A percentile compares a stretch with the other conserved stretches of the same genome.
Evolutionary conservation across 106 monocot genomes (phyloP).

Genomic region (Dendrobium catenatum): DNA sequence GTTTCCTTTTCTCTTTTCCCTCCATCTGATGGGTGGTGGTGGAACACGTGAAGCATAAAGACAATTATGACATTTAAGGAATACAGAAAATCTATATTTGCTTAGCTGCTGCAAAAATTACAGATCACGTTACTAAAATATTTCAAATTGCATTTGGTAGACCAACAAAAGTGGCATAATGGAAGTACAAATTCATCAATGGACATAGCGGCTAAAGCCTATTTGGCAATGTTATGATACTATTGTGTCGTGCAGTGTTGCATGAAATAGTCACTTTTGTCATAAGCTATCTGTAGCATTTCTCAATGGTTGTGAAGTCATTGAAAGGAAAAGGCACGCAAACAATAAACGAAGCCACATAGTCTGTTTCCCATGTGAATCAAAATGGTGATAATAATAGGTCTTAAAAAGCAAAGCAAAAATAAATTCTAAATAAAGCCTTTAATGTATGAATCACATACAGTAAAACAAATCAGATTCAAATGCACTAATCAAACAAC

Average conservation of each 20-base stretch:
- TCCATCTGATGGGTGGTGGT: background rate
- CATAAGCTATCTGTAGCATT: background rate
- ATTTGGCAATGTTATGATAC: background rate
- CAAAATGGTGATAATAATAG: background rate
- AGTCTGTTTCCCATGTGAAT: background rate
- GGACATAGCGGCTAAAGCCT: background rate
- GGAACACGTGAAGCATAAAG: background rate
- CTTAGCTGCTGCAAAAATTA: background rate
- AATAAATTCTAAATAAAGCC: background rate
- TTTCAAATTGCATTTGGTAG: background rate
- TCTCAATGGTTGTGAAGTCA: background rate
- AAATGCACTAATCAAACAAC: conserved; percentile 13
- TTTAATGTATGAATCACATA: background rate
- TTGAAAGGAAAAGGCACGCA: no score
- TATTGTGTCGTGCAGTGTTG: background rate
- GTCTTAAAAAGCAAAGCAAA: background rate
- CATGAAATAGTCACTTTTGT: no score
- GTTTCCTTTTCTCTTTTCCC: background rate
- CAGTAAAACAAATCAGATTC: background rate
- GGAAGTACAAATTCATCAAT: background rate
- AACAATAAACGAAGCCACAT: no score
- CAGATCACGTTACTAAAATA: background rate
- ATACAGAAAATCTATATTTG: background rate
- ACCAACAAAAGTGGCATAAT: background rate
- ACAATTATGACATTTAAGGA: background rate